These are phyloP conservation scores for Lomentospora prolificans DNA, from an alignment of 2,329 filamentous ascomycete species.

Conservation along the genomic window DNA sequence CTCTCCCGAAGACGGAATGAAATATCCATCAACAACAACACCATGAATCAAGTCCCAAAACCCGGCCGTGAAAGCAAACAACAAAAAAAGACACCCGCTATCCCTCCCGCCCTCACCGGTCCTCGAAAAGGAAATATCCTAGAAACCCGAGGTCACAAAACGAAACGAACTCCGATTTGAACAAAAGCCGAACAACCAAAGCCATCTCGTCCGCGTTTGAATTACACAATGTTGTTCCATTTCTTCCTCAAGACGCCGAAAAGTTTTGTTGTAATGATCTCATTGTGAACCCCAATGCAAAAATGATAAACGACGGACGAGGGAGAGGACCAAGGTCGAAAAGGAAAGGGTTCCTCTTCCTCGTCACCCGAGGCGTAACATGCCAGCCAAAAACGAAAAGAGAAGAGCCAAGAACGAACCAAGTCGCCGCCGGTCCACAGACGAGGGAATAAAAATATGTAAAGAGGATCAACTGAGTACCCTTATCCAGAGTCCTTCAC, in stretches of 20 bases:
- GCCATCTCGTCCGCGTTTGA: neutral
- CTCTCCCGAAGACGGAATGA: no score
- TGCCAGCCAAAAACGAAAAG: slow-evolving; percentile 12
- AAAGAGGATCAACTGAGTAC: no score
- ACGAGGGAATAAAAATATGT: neutral
- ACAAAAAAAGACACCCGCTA: neutral
- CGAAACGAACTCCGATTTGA: no score
- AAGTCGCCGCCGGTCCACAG: no score
- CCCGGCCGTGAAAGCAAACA: neutral
- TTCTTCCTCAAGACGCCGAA: neutral
- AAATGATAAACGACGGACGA: neutral
- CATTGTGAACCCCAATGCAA: neutral
- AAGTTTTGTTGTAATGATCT: neutral
- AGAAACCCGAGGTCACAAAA: no score
- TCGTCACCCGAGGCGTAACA: no score
- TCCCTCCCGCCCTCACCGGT: no score
- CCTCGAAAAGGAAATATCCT: no score
- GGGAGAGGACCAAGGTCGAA: no score
- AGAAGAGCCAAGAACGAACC: slow-evolving; percentile 4
- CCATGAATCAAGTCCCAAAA: neutral
- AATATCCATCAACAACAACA: neutral
- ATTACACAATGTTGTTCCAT: neutral
- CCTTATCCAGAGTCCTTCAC: no score
- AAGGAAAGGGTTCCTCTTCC: no score
- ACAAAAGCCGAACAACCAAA: neutral